These are phyloP conservation scores for Naegleria fowleri DNA, from an alignment of 208 protist species.

Conservation along the genomic window DNA sequence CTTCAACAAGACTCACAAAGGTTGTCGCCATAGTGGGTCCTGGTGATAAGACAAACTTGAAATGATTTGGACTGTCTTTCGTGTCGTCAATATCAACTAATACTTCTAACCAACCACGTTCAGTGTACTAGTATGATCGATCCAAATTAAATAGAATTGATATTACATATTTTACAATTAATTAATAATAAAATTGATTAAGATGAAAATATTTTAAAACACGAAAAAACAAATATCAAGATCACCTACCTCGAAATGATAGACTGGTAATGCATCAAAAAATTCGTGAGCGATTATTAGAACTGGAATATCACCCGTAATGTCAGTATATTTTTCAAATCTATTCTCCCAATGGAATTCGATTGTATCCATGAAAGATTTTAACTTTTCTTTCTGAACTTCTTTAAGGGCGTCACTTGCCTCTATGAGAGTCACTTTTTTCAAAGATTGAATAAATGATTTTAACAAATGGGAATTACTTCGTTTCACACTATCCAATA, in stretches of 20 bases:
- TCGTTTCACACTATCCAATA: background rate
- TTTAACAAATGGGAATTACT: background rate
- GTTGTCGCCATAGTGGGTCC: slow-evolving; percentile 33
- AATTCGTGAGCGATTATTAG: slow-evolving; percentile 34
- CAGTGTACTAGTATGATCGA: slow-evolving; percentile 79
- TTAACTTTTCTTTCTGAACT: slow-evolving; percentile 11
- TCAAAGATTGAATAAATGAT: background rate
- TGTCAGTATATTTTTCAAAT: background rate
- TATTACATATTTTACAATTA: too few relatives aligned
- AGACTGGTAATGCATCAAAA: slow-evolving; percentile 35
- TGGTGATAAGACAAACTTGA: slow-evolving; percentile 72
- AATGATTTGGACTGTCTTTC: slow-evolving; percentile 65
- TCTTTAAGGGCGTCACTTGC: background rate
- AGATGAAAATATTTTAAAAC: too few relatives aligned
- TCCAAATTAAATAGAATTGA: too few relatives aligned
- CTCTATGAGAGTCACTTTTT: background rate
- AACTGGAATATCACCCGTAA: background rate
- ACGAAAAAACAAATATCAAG: too few relatives aligned
- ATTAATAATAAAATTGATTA: too few relatives aligned
- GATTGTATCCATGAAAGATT: background rate
- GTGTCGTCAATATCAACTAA: slow-evolving; percentile 78
- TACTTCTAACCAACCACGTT: slow-evolving; percentile 80
- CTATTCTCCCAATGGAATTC: background rate
- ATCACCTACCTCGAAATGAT: slow-evolving; percentile 23
- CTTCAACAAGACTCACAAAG: background rate